These are phyloP conservation scores for Saussurea involucrata DNA, from an alignment of 129 eudicot genomes.

Conservation along the genomic window DNA sequence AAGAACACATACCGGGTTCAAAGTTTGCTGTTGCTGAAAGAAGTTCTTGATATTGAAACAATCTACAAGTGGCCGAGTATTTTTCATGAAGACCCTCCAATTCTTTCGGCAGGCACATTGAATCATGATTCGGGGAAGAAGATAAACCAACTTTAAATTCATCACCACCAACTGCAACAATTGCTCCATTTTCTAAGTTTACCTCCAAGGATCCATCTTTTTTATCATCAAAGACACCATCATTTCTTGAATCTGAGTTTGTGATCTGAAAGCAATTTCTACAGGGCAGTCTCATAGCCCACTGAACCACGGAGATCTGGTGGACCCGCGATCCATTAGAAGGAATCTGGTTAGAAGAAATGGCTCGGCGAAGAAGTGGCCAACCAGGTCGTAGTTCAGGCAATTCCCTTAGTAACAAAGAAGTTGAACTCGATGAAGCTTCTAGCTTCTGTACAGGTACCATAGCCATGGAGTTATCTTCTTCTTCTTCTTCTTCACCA, in stretches of 20 bases:
- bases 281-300: slow-evolving; percentile 70
- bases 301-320: slow-evolving; percentile 74
- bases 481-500: slow-evolving; percentile 24
- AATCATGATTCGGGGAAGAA: slow-evolving; percentile 38
- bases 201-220: slow-evolving; percentile 26
- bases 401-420: slow-evolving; percentile 51
- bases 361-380: slow-evolving; percentile 70
- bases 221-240: slow-evolving; percentile 10
- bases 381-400: slow-evolving; percentile 77
- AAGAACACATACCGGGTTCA: slow-evolving; percentile 45
- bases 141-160: slow-evolving; percentile 13
- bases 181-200: slow-evolving; percentile 53
- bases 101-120: slow-evolving; percentile 42
- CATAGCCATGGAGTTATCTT: slow-evolving; percentile 60
- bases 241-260: slow-evolving; percentile 31
- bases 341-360: slow-evolving; percentile 30
- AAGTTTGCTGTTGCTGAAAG: slow-evolving; percentile 53
- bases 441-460: slow-evolving; percentile 67
- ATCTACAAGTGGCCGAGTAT: slow-evolving; percentile 61
- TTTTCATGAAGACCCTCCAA: slow-evolving; percentile 52
- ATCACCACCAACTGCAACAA: slow-evolving; percentile 53
- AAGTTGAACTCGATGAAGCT: slow-evolving; percentile 56
- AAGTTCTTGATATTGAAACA: slow-evolving; percentile 66
- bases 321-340: slow-evolving; percentile 23
- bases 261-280: slow-evolving; percentile 43